Base-by-base conservation (phyloP, 371 early-diverging fungal genomes). In the Rhizomucor miehei region DNA sequence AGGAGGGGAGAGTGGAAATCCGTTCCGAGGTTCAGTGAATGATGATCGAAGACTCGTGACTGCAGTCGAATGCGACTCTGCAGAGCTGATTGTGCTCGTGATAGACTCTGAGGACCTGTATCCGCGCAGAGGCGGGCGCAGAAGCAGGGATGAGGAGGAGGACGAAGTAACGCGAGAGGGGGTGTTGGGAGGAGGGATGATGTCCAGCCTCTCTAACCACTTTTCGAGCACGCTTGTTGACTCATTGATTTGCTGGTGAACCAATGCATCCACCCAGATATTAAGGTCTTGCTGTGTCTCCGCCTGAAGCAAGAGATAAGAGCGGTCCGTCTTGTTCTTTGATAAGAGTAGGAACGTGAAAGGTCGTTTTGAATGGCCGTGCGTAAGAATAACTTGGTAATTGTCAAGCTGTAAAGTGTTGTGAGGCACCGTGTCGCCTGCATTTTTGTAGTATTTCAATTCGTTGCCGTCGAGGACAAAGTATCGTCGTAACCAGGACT, bases 171-270 rank as follows among this genome's bases (percentile, higher is more conserved):
- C 16, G 36, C 17, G 13, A 29, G 29, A 48, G 6, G 6, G 25
- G 48, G 20, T 14, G 6, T 43, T 16, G 16, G 41, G 11, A 48
- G 25, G 44, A 44, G 50, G 50, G 60, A 49, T 40, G 44, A 75
- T 56, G 10, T 75, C 66, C 13, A 71, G 48, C 47, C 72, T 43
- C 21, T 67, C 65, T 1, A 75, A 52, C 75, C 75, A 75, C 45
- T 75, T 75, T 17, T 75, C 75, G 13, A 75, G 60, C 1, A 75
- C 72, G 41, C 69, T 75, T 17, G 43, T 51, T 4, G 65, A 59
- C 19, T 64, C 58, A n/a, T 37, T 36, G 2, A 44, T n/a, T 20
- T 66, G 53, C 17, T 65, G 53, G 38, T 46, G 24, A 20, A 69
- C 55, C 39, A 75, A 38, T 12, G 46, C 46, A 4, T 58, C 48